Evolutionary conservation across 2,329 filamentous ascomycete species (phyloP), one percentile per base, ranked within the genome.

Genomic region (Colletotrichum liriopes): DNA sequence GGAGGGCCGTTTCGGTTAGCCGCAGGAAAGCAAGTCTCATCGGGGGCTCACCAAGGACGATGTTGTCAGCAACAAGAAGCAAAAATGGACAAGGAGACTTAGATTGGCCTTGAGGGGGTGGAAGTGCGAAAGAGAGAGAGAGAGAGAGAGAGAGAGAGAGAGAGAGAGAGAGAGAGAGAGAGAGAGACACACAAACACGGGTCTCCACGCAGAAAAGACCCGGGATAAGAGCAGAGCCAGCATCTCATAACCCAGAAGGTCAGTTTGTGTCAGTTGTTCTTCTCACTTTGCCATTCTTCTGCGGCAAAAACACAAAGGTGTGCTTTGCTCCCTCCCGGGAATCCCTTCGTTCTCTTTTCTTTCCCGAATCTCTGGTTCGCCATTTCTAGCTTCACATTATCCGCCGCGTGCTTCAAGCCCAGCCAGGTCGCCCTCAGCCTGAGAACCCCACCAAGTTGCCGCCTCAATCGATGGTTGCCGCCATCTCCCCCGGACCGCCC

Each of bases 1-100:
- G 45, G 45, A 51, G 45, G 20, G 47, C n/a, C 49, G 41, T 43
- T 32, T 54, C 61, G 61, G 61, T 26, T 54, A 43, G 61, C 37
- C 26, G 61, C 61, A 64, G 51, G 23, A 32, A 20, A 20, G 18
- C 2, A 18, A 29, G 37, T 43, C 37, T 37, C 23, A 26, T 43
- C 11, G 23, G 47, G 47, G 47, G 47, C 29, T n/a, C 37, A 41
- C 26, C 61, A 54, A 37, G 14, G 23, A 41, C 9, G 11, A 7
- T 16, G 6, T 20, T 11, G 23, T 54, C 41, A 26, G 61, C 18
- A 26, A n/a, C 14, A 35, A 41, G 61, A 32, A 45, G 61, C 12
- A 64, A 43, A 35, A 26, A 45, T 41, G 51, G 49, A 32, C 23
- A 39, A 49, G 61, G 11, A 35, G 47, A 64, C 45, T 18, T 12